Evolutionary conservation across 371 early-diverging fungal genomes (phyloP), one percentile per base, ranked within the genome.

Genomic region (Syncephalastrum racemosum): DNA sequence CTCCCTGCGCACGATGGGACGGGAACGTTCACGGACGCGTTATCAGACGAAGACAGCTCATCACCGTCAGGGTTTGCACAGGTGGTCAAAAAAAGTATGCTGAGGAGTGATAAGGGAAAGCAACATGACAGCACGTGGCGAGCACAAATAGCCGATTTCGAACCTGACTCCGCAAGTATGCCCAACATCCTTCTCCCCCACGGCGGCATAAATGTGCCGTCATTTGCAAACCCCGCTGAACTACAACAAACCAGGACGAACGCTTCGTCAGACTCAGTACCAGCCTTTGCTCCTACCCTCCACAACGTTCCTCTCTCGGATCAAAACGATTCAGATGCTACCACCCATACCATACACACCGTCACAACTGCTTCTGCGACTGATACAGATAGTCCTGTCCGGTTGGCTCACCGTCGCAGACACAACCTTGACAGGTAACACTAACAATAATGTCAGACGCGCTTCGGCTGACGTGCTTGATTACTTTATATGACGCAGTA

Each of bases 1-100:
- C 53, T 75, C 16, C 78, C 78, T n/a, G 67, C 68, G 16, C 78
- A 77, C 60, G 78, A 77, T 46, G 78, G 78, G 13, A 77, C 78
- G 19, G 78, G 78, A 6, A 67, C 71, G 7, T 77, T 77, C 62
- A 16, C 67, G 12, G 56, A 61, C 19, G 65, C 66, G 25, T 63
- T 61, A 12, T 62, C 62, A 48, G 65, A 60, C 22, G 64, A 57
- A 10, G 57, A 51, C 14, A 49, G 47, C 27, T 56, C 64, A 12
- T 31, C 36, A 31, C 64, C 64, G 14, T 23, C 59, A 5, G 54
- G 55, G 14, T 63, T 63, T 50, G 64, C 64, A 14, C 42, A 59
- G 50, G 64, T 54, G 4, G 55, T 63, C 15, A 46, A 14, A 41
- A 58, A 12, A 12, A 31, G 36, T 31, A 31, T 31, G 36, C 36